Percentiles rank a stretch among this genome's conserved stretches.
Evolutionary conservation across 2,329 filamentous ascomycete genomes (phyloP).

Genomic region (Teratosphaeria viscida): DNA sequence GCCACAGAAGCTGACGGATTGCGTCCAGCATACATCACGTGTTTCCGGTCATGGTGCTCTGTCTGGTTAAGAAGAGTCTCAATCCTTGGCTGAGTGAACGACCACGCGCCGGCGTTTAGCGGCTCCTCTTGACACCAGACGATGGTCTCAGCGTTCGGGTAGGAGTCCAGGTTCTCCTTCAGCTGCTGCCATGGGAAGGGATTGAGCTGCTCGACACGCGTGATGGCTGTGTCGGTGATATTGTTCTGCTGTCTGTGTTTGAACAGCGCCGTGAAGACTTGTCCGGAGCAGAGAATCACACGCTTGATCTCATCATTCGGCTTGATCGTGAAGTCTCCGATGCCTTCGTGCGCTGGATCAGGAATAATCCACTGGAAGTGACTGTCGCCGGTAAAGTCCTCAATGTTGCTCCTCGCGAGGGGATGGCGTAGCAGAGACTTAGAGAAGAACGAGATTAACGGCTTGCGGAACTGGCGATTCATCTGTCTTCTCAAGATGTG

Average conservation of each 20-base stretch:
- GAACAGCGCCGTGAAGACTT: slow-evolving; percentile 81
- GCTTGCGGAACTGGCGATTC: slow-evolving; percentile 98
- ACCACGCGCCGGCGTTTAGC: slow-evolving; percentile 93
- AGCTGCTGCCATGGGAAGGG: slow-evolving; percentile 98
- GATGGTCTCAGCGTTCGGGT: slow-evolving; percentile 94
- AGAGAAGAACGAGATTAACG: slow-evolving; percentile 95
- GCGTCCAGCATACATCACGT: slow-evolving; percentile 94
- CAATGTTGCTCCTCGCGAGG: slow-evolving; percentile 75
- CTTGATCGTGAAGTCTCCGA: slow-evolving; percentile 51
- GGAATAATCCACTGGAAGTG: slow-evolving; percentile 96
- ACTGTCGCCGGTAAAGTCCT: slow-evolving; percentile 82
- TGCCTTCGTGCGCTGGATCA: slow-evolving; percentile 71
- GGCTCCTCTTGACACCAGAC: slow-evolving; percentile 98
- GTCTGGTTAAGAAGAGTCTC: slow-evolving; percentile 94
- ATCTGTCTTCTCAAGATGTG: slow-evolving; percentile 94
- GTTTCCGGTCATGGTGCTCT: slow-evolving; percentile 81
- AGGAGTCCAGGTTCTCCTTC: slow-evolving; percentile 90
- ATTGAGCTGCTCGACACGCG: slow-evolving; percentile 92
- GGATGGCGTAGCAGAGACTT: slow-evolving; percentile 94
- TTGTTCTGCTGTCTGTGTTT: slow-evolving; percentile 84
- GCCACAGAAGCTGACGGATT: slow-evolving; percentile 89
- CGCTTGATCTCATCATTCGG: slow-evolving; percentile 80
- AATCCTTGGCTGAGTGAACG: slow-evolving; percentile 90
- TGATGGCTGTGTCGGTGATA: slow-evolving; percentile 84
- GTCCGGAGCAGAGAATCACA: slow-evolving; percentile 86